Evolutionary conservation across 805 yeast species (phyloP), one percentile per base, ranked within the genome.

Genomic region (Helenozyma baotianmanensis): DNA sequence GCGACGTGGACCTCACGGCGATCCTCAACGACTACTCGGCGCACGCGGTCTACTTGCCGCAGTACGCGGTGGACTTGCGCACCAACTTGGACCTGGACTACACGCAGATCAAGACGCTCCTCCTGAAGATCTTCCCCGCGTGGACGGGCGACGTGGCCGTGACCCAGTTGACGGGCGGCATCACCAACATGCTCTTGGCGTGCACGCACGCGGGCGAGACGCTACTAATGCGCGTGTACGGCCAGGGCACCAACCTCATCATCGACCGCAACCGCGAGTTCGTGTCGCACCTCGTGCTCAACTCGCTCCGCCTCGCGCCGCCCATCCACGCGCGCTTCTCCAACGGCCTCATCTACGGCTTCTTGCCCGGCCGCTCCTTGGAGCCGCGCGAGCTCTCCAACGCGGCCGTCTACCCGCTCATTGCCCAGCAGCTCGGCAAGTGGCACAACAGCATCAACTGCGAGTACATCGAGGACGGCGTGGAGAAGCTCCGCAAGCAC

Each of bases 231-330:
- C 63, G 92, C 38, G 79, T 83, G 0, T 82, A 83, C 45, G 92
- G 92, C 7, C 71, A 74, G 36, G 88, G 88, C 9, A 82, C 92
- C 1, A 72, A 70, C 34, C 60, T 78, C 23, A 81, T 82, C 31
- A 82, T 82, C 21, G 88, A 83, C 54, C 63, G 92, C 42, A 79
- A 79, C 43, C 62, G 88, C 23, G 92, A 82, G 51, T 80, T 77
- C 49, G 79, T 80, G 13, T 79, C 83, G 36, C 90, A 82, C 51
- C 51, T 78, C 30, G 72, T 77, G 32, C 65, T 83, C 31, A 70
- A 78, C 45, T 67, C 80, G 3, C 62, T 77, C 26, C 62, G 66
- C 3, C 66, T 82, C 40, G 90, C 90, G 0, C 86, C 92, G 1
- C 69, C 79, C 1, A 69, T 82, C 16, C 74, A 74, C 50, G 81